Evolutionary conservation across 139 green algal species (phyloP), one percentile per base, ranked within the genome.

Genomic region (Bryopsis sp.): DNA sequence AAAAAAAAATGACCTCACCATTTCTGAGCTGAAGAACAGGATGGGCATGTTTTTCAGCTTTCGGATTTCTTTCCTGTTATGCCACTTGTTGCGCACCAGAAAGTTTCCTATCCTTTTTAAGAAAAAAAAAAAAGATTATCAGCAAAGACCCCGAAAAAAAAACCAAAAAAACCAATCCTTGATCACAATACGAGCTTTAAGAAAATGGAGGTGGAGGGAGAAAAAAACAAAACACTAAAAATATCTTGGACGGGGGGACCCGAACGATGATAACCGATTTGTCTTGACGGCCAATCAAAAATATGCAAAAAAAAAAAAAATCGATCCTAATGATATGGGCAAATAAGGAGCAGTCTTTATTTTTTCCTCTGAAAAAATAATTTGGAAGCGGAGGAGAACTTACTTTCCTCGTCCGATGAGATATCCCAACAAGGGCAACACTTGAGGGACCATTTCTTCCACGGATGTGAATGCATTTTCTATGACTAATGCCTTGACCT

Each of bases 401-500:
- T 19, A 54, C 67, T 60, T 4, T n/a, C 80, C 74, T 0, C 67
- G 74, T 24, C 85, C 85, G 6, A 91, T 80, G 3, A 92, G 64
- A 1, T 59, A 37, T 22, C 59, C 57, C 31, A 92, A 70, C 6
- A 85, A 71, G 6, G 86, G 86, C 38, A 93, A 68, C 33, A 85
- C 60, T 48, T 72, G 64, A 7, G 34, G 11, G 2, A 58, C 68
- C 68, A 86, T 76, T 48, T 90, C 85, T 47, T 87, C 75, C 8
- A 96, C 84, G 2, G 67, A 80, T 1, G 79, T 87, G 76, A 96
- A 96, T 0, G 90, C 92, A 76, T 96, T 96, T 64, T 96, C 89
- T 24, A 96, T 38, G 2, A 96, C 67, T 26, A 95, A 47, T 1
- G 68, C 86, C 6, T 54, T 47, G 3, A 91, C 3, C 71, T 89